Percentiles rank a stretch among this genome's conserved stretches.
phyloP scores from a whole-genome alignment of 345 rosid species.

The Capsella bursapastoris region DNA sequence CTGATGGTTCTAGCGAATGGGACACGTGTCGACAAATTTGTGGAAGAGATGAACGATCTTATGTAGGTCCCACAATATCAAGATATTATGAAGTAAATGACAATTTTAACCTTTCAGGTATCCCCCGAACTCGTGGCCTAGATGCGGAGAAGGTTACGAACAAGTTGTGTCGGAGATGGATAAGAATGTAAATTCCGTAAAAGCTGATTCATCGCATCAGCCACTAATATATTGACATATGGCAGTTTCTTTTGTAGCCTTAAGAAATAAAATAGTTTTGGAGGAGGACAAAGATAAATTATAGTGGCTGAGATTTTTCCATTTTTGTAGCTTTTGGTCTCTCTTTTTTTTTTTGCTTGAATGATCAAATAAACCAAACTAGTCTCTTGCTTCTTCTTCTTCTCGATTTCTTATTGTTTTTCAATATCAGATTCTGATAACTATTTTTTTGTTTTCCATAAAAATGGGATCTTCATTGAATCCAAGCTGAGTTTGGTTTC shows the following conservation, averaged over 20 bases:
- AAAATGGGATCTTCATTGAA: constrained; percentile 20
- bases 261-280: constrained; percentile 1
- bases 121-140: constrained; percentile 36
- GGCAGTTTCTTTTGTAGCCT: constrained; percentile 35
- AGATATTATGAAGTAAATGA: constrained; percentile 19
- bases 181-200: neutral
- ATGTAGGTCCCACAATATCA: constrained; percentile 34
- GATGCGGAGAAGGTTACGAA: constrained; percentile 18
- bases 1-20: neutral
- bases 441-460: neutral
- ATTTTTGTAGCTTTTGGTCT: constrained; percentile 27
- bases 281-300: neutral
- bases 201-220: neutral
- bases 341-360: constrained; percentile 6
- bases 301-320: constrained; percentile 49
- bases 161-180: constrained; percentile 19
- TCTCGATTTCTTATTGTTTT: constrained; percentile 16
- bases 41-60: constrained; percentile 17
- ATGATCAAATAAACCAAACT: constrained; percentile 17
- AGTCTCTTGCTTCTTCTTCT: constrained; percentile 11
- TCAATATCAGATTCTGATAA: neutral
- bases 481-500: constrained; percentile 33
- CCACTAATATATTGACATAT: constrained; percentile 23
- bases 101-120: constrained; percentile 36
- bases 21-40: constrained; percentile 33